Base-by-base conservation (phyloP, 352 stramenopile genomes). In the Phytophthora rubi region DNA sequence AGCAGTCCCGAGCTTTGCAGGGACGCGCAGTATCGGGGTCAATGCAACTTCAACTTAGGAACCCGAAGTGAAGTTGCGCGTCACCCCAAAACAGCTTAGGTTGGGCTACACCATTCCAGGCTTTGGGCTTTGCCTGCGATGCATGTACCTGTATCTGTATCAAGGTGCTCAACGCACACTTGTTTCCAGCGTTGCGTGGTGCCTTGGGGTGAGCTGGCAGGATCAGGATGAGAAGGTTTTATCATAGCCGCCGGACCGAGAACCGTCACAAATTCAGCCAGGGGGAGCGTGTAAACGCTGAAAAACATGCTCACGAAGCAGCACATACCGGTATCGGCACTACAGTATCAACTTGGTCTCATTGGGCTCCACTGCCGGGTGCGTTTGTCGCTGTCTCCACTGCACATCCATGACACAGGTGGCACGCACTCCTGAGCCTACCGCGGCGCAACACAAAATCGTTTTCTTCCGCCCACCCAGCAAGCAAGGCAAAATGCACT, bases 21-120 rank as follows among this genome's bases (percentile, higher is more conserved):
- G 10, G 45, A 53, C 26, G 16, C 37, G 42, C 44, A 45, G 16
- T 6, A n/a, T 42, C 28, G 33, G 53, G 53, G 23, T 65, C 57
- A 56, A 58, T 58, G 59, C 59, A 73, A 69, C 59, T 73, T 73
- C 65, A 72, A 72, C 44, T 42, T 56, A 33, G 23, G 23, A 39
- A 42, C 44, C 44, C 44, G 37, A 45, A 45, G n/a, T 45, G 37
- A 45, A 45, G 37, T 45, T 16, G 37, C 37, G 37, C 37, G 37
- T 45, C 37, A 6, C 37, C 28, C 37, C 37, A 45, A 45, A 45
- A 45, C 37, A 45, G 37, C 37, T 45, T 45, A 16, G 37, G 3
- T 45, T 45, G 37, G 37, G 37, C 37, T 18, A 45, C 37, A 15
- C 37, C 37, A 9, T 39, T 12, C 8, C 6, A 39, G 12, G 33